phyloP scores from a whole-genome alignment of 2,329 filamentous ascomycete genomes.

The Aspergillus pseudonomiae region DNA sequence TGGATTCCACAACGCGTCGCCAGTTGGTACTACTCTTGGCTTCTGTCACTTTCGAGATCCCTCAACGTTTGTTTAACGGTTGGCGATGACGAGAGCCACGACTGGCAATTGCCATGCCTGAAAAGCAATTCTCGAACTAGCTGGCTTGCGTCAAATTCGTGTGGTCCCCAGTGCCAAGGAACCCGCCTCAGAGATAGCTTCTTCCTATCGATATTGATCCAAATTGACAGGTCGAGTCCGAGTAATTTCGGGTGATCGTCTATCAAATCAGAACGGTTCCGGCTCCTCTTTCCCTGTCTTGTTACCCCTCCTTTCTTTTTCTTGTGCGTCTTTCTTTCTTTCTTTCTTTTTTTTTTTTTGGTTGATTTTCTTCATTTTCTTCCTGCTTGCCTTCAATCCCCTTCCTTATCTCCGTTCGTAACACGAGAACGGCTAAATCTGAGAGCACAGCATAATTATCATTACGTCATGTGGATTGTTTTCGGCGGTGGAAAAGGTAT shows the following conservation, averaged over 20 bases:
- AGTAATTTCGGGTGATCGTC: slow-evolving; percentile 1
- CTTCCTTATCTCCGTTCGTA: not conserved
- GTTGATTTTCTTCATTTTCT: not conserved
- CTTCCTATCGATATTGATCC: slow-evolving; percentile 10
- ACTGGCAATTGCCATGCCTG: not conserved
- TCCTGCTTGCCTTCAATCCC: not conserved
- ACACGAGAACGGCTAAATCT: not conserved
- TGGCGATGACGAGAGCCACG: not conserved
- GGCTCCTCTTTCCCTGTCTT: not conserved
- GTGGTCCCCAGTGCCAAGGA: not conserved
- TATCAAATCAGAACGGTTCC: slow-evolving; percentile 13
- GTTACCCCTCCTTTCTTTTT: not conserved
- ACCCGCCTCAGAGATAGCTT: not conserved
- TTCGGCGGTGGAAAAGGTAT: not conserved
- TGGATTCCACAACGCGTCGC: not conserved
- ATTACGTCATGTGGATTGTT: not conserved
- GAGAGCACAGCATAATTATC: not conserved
- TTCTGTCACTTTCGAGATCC: not conserved
- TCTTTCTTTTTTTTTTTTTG: not conserved
- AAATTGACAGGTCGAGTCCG: slow-evolving; percentile 17
- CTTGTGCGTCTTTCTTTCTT: not conserved
- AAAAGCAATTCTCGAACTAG: not conserved
- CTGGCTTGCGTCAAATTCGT: not conserved
- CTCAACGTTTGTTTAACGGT: slow-evolving; percentile 1
- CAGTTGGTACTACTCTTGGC: not conserved